Evolutionary conservation across 2,329 filamentous ascomycete genomes (phyloP), one percentile per base, ranked within the genome.

Genomic region (Nakataea oryzae): DNA sequence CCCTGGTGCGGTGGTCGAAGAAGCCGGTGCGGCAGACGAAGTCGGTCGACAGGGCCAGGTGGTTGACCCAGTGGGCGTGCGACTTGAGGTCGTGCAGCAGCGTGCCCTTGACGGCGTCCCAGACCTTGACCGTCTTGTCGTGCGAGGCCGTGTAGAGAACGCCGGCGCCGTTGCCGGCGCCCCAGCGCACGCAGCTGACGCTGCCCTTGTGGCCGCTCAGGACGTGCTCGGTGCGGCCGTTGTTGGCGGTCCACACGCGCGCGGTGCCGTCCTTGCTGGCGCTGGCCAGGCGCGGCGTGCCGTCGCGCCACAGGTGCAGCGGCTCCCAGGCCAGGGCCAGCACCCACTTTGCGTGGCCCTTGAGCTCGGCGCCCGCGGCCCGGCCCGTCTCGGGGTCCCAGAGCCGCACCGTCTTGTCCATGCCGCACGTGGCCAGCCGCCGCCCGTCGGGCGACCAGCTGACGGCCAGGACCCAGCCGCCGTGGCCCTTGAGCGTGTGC

Each of bases 31-130:
- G 84, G 47, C 97, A 79, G 2, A 89, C 92, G 70, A 93, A 95
- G 70, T 97, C 95, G 4, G 92, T 97, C 0, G 92, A 97, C 5
- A 99, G 81, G 0, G 95, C 92, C 27, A 99, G 83, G 70, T 97
- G 91, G 72, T 99, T 99, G 32, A 99, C 90, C 86, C 93, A 96
- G 72, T 97, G 95, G 0, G 90, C 91, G 72, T 99, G 96, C 0
- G 69, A 65, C 26, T 69, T 72, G 11, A 97, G 78, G 0, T 88
- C 93, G 72, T 95, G 90, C 61, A 91, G 79, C 27, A 97, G 78
- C 2, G 87, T 91, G 32, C 93, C 95, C 65, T 88, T 86, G 54
- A 82, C 81, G 0, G 90, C 85, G 69, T 95, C 87, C 93, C 93
- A 99, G 5, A 97, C 85, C 68, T 93, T 92, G 67, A 97, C 85